phyloP scores from a whole-genome alignment of 2,329 filamentous ascomycete genomes.

The Pleomassaria siparia region DNA sequence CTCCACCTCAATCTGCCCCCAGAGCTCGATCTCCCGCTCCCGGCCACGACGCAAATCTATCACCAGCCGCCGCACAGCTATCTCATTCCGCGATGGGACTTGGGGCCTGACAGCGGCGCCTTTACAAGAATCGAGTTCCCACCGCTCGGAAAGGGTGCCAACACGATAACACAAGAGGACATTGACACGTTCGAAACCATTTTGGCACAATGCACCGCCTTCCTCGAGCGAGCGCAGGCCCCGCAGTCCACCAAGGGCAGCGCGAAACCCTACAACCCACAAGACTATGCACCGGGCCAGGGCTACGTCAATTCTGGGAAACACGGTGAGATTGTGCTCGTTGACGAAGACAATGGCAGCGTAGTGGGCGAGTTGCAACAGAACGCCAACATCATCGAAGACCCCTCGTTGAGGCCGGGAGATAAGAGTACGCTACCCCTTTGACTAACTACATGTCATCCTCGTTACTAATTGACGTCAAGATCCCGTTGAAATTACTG shows the following conservation, averaged over 20 bases:
- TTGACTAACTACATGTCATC: background rate
- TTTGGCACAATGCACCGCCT: slow-evolving; percentile 94
- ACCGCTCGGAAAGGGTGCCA: slow-evolving; percentile 63
- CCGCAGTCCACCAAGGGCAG: slow-evolving; percentile 53
- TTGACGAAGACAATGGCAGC: slow-evolving; percentile 95
- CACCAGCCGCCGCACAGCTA: slow-evolving; percentile 92
- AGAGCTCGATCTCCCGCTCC: slow-evolving; percentile 89
- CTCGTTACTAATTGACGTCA: slow-evolving; percentile 26
- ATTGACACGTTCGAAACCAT: slow-evolving; percentile 97
- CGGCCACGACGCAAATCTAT: slow-evolving; percentile 95
- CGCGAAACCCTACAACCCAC: slow-evolving; percentile 70
- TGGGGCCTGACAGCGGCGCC: slow-evolving; percentile 82
- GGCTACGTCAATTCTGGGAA: slow-evolving; percentile 62
- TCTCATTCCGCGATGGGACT: slow-evolving; percentile 91
- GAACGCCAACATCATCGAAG: slow-evolving; percentile 77
- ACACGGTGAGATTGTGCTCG: slow-evolving; percentile 78
- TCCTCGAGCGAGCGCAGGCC: slow-evolving; percentile 77
- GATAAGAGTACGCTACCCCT: slow-evolving; percentile 70
- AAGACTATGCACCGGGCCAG: slow-evolving; percentile 76
- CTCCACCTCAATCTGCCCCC: slow-evolving; percentile 92
- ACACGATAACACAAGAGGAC: slow-evolving; percentile 78
- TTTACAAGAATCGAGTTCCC: slow-evolving; percentile 96
- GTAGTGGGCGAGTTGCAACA: slow-evolving; percentile 90
- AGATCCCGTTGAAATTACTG: slow-evolving; percentile 79
- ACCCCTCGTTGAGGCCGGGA: slow-evolving; percentile 74